Evolutionary conservation across 2,329 filamentous ascomycete genomes (phyloP).

Genomic region (Calonectria pseudoreteaudii): DNA sequence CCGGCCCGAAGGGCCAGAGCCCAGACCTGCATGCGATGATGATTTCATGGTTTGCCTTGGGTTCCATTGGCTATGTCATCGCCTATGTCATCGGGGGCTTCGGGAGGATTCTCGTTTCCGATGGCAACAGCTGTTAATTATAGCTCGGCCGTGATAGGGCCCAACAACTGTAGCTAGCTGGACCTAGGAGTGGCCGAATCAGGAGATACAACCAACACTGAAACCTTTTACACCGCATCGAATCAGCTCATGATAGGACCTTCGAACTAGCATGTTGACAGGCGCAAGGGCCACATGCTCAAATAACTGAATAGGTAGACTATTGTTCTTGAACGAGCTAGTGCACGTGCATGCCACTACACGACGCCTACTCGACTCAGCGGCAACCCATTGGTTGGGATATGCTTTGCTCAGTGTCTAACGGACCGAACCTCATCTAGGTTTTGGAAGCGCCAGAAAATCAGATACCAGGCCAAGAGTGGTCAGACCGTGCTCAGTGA

Average conservation of each 20-base stretch:
- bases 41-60: background rate
- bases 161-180: background rate
- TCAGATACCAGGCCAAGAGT: background rate
- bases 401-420: background rate
- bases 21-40: conserved; percentile 7
- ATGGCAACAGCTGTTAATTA: background rate
- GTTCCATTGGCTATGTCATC: background rate
- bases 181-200: background rate
- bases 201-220: background rate
- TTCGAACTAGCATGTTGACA: background rate
- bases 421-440: background rate
- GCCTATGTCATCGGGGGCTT: background rate
- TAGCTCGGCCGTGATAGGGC: background rate
- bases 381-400: background rate
- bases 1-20: conserved; percentile 4
- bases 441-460: background rate
- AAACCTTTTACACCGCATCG: background rate
- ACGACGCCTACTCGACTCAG: background rate
- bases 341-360: background rate
- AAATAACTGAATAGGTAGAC: background rate
- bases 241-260: background rate
- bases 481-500: background rate
- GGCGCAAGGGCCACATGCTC: background rate
- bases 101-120: background rate
- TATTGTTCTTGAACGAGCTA: background rate